Evolutionary conservation across 2,329 filamentous ascomycete genomes (phyloP), one percentile per base, ranked within the genome.

Genomic region (Bipolaris zeicola): DNA sequence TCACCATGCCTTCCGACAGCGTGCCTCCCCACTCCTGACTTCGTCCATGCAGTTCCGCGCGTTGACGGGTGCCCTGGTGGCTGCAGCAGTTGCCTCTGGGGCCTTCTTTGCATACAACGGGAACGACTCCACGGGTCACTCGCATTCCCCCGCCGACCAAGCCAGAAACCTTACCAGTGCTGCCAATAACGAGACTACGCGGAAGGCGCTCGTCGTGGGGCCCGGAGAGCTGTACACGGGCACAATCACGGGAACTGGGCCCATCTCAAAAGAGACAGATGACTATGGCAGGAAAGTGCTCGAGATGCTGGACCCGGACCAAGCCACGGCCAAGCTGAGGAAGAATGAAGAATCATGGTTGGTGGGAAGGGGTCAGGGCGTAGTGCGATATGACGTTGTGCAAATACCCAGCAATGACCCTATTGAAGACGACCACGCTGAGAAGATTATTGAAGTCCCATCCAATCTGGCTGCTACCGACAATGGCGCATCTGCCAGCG

Each of bases 341-440:
- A 88, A 89, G 74, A 91, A 91, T 71, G 92, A 99, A 78, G 88
- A 96, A 79, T 97, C 93, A 28, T 98, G 93, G 77, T 81, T 92
- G 8, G 91, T 99, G 38, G 92, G 92, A 57, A 83, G 95, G 50
- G 96, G 95, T 13, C 86, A 91, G 74, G 95, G 95, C 36, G 94
- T 99, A 37, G 88, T 96, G 61, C 87, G 95, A 64, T 99, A 99
- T 73, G 95, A 99, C 77, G 82, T 97, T 7, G 92, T 95, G 22
- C 95, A 99, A 77, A 60, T 98, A 58, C 91, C 94, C 8, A 96
- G 92, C 80, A 99, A 99, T 76, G 91, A 96, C 68, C 95, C 95
- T 0, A 99, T 99, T 57, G 95, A 99, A 79, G 95, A 99, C 71
- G 96, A 99, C 72, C 95, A 99, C 73, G 91, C 93, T 50, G 95